Evolutionary conservation across 2,329 filamentous ascomycete genomes (phyloP), one percentile per base, ranked within the genome.

Genomic region (Malbranchea cinnamomea): DNA sequence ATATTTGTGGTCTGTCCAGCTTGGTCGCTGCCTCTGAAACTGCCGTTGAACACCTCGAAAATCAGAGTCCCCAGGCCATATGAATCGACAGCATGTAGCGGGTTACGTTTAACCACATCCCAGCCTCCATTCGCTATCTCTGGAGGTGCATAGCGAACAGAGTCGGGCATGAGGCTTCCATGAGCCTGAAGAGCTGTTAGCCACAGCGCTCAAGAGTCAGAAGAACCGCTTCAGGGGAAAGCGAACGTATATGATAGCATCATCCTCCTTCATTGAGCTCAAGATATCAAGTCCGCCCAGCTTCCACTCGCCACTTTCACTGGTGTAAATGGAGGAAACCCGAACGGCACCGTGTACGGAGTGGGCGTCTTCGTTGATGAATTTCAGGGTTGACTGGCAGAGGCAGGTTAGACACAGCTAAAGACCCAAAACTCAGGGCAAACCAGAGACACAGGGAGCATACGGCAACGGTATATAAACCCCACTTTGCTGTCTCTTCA

Each of bases 281-380:
- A 95, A 56, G 4, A 93, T 70, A 42, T 98, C 89, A 43, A 98
- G 92, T 1, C 89, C 89, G 12, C 79, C 85, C 2, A 98, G 62
- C 49, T 91, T 95, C 89, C 89, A 98, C 57, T 98, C 89, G 34
- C 89, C 89, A 48, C 89, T 94, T 50, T 95, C 87, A 37, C 83
- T 84, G 3, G 82, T 89, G 54, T 85, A 98, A 40, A 98, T 67
- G 0, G 87, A 93, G 1, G 80, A 79, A 12, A 81, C 78, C 38
- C 81, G 75, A 30, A 98, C 63, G 45, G 73, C 82, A 28, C 85
- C 89, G 46, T 98, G 89, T 30, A 98, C 79, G 0, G 85, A 94
- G 2, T 78, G 68, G 3, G 85, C 89, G 41, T 98, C 89, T 27
- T 80, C 75, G 47, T 98, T 98, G 52, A 98, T 82, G 49, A 98